Base-by-base conservation (phyloP, 2,329 filamentous ascomycete species). In the Aspergillus brunneoviolaceus region DNA sequence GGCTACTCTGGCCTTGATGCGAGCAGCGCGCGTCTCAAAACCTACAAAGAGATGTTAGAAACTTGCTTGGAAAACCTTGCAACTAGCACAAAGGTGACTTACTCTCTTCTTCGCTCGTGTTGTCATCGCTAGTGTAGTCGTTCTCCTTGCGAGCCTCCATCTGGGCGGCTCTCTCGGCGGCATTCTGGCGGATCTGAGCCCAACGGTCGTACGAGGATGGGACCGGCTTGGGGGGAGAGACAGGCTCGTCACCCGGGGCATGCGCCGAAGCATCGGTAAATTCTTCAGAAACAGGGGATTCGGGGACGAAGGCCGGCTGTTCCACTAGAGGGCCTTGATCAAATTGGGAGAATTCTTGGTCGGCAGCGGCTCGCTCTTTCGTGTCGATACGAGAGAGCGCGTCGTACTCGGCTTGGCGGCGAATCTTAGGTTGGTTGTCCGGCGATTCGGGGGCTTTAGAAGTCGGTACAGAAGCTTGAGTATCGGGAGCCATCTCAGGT, bases 21-120 rank as follows among this genome's bases (percentile, higher is more conserved):
- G 90, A 52, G 95, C 95, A 61, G 98, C 95, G 66, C 95, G 91
- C 52, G 92, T 93, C 77, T 99, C 95, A 70, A 98, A 98, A 39
- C 93, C 92, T 96, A 67, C 33, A 51, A 53, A 49, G n/a, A 39
- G 52, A 55, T 29, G 63, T 78, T 67, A 77, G 72, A 55, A 58
- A 12, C 2, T 11, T 14, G n/a, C 4, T 2, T 16, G 29, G 14
- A 19, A 2, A 35, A 16, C 2, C 4, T 16, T 35, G 5, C 5
- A 35, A 16, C 48, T 11, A 50, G 31, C 16, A 53, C 9, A 35
- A n/a, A 21, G 35, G 27, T 39, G 12, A 88, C 90, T 85, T 82
- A 92, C 90, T 95, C 82, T 96, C 94, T 84, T 98, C 94, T 58
- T 91, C 92, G 72, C 90, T 96, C n/a, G 91, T 95, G 68, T 96